Conservation (phyloP, 495 filamentous ascomycete species). For the Aspergillus indologenus region DNA sequence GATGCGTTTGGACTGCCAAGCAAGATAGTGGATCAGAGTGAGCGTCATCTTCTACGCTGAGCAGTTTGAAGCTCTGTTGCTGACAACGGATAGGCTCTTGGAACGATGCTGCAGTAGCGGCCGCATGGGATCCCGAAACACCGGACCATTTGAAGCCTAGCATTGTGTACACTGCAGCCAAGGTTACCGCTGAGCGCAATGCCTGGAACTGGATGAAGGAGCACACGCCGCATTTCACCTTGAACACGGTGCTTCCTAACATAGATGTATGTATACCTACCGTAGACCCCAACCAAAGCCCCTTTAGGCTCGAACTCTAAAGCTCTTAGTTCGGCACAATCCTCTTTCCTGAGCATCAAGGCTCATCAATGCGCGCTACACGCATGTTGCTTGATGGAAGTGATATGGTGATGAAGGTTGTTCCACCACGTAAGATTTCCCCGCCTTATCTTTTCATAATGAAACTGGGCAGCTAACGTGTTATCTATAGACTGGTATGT, state of each 20-base stretch:
- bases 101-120: slow-evolving; percentile 46
- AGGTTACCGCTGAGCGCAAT: slow-evolving; percentile 50
- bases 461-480: not conserved
- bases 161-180: slow-evolving; percentile 31
- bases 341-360: not conserved
- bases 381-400: not conserved
- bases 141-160: slow-evolving; percentile 34
- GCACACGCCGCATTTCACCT: slow-evolving; percentile 42
- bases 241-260: slow-evolving; percentile 51
- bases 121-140: slow-evolving; percentile 12
- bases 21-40: not conserved
- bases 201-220: slow-evolving; percentile 52
- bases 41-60: no score
- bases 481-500: slow-evolving; percentile 36
- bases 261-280: slow-evolving; percentile 18
- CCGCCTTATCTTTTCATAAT: not conserved
- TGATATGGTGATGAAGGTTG: not conserved
- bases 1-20: not conserved
- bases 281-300: not conserved
- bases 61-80: no score
- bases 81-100: slow-evolving; percentile 31
- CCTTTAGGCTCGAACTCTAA: no score
- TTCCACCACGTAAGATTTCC: slow-evolving; percentile 18
- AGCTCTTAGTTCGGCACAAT: not conserved
- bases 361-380: not conserved